Evolutionary conservation across 495 filamentous ascomycete genomes (phyloP).

Genomic region (Penicillium turbatum): DNA sequence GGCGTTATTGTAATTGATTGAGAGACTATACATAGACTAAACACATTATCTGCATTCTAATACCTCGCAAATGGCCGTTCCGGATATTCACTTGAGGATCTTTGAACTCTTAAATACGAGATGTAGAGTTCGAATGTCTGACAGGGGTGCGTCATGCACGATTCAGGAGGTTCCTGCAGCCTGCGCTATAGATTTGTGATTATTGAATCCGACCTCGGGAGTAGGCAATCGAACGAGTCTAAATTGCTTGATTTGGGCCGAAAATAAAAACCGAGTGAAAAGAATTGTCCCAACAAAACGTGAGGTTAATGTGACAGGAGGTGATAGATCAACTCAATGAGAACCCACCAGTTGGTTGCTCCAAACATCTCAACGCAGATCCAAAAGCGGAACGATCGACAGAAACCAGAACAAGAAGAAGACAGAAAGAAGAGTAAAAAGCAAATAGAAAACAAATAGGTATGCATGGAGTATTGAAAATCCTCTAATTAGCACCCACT

Average conservation of each 20-base stretch:
- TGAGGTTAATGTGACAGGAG: not conserved
- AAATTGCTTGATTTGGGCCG: not conserved
- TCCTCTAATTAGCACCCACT: too few species aligned
- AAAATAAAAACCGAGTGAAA: not conserved
- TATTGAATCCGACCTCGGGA: not conserved
- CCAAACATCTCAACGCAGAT: not conserved
- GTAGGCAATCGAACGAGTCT: not conserved
- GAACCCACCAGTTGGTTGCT: not conserved
- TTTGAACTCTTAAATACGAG: not conserved
- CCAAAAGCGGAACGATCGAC: not conserved
- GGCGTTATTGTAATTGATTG: too few species aligned
- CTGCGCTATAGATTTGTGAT: not conserved
- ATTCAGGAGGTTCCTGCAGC: constrained; percentile 2
- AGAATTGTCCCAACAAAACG: not conserved
- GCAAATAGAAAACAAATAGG: too few species aligned
- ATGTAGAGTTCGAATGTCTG: not conserved
- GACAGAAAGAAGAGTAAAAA: too few species aligned
- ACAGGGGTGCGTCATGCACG: constrained; percentile 5
- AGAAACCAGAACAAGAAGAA: not conserved
- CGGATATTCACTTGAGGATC: not conserved
- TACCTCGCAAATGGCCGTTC: too few species aligned
- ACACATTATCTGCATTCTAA: too few species aligned
- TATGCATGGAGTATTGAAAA: too few species aligned
- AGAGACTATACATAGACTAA: too few species aligned
- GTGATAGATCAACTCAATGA: not conserved